phyloP scores from a whole-genome alignment of 139 green algal genomes.

The Chlamydomonas sphaeroides region DNA sequence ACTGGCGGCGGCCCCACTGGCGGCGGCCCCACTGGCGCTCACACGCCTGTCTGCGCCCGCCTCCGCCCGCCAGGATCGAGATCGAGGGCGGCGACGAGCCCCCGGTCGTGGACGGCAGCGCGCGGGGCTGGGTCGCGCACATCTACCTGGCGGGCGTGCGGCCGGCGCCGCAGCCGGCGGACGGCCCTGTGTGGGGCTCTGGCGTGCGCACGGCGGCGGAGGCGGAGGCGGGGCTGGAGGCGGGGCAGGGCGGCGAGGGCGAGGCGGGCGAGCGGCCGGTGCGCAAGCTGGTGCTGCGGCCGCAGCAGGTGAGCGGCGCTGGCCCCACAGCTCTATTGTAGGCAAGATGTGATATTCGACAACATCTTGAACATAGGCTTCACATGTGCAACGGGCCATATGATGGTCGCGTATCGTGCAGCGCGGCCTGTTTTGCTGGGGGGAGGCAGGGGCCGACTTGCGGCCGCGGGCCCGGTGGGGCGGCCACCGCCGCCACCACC shows the following conservation, averaged over 20 bases:
- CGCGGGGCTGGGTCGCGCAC: slow-evolving; percentile 51
- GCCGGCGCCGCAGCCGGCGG: neutral
- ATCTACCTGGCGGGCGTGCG: slow-evolving; percentile 33
- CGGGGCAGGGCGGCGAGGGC: neutral
- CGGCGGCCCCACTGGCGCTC: too few species aligned
- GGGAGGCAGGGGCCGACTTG: too few species aligned
- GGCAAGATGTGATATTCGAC: too few species aligned
- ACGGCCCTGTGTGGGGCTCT: neutral
- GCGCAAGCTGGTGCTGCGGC: slow-evolving; percentile 29
- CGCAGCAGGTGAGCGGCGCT: slow-evolving; percentile 11
- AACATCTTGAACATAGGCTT: too few species aligned
- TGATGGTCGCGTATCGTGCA: too few species aligned
- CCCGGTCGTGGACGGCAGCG: slow-evolving; percentile 87
- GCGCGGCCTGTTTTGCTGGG: too few species aligned
- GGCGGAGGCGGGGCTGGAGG: neutral
- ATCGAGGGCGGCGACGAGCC: slow-evolving; percentile 77
- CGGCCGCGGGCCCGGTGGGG: too few species aligned
- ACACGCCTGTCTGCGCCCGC: too few species aligned
- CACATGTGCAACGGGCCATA: too few species aligned
- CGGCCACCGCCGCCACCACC: too few species aligned
- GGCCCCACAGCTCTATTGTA: too few species aligned
- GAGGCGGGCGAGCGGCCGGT: slow-evolving; percentile 17
- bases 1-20: too few species aligned
- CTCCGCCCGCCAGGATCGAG: slow-evolving; percentile 77
- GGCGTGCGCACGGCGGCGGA: neutral